A percentile compares a stretch with the other conserved stretches of the same genome.
Evolutionary conservation across 2,329 filamentous ascomycete species (phyloP).

Genomic region (Penicillium capsulatum): DNA sequence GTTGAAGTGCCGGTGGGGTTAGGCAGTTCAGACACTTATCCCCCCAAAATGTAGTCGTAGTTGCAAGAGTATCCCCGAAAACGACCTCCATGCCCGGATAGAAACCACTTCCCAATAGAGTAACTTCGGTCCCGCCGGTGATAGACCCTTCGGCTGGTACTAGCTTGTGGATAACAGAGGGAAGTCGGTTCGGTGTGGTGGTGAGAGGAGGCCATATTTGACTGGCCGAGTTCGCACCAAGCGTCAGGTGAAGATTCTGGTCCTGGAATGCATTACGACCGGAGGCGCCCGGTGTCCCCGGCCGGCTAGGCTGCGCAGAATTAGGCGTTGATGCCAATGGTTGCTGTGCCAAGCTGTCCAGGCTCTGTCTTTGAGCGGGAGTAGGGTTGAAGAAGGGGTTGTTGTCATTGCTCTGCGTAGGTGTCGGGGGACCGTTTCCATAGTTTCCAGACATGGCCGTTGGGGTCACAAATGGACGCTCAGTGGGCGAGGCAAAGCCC

Average conservation of each 20-base stretch:
- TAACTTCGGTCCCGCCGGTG: conserved; percentile 81
- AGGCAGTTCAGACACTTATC: conserved; percentile 75
- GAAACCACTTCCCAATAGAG: conserved; percentile 75
- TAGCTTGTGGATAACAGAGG: conserved; percentile 72
- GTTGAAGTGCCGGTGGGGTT: conserved; percentile 64
- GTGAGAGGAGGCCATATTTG: conserved; percentile 52
- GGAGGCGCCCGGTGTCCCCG: conserved; percentile 61
- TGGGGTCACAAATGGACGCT: conserved; percentile 47
- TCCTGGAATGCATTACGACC: conserved; percentile 44
- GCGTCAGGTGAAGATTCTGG: conserved; percentile 24
- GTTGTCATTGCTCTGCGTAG: conserved; percentile 58
- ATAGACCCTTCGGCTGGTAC: conserved; percentile 79
- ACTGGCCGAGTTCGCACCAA: conserved; percentile 46
- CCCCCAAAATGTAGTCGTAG: conserved; percentile 76
- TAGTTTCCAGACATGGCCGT: conserved; percentile 47
- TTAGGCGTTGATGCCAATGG: conserved; percentile 67
- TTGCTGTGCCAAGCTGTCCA: conserved; percentile 62
- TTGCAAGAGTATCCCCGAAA: conserved; percentile 68
- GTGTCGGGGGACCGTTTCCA: conserved; percentile 60
- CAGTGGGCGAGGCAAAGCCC: conserved; percentile 37
- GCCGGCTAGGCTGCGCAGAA: conserved; percentile 70
- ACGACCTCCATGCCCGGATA: conserved; percentile 75
- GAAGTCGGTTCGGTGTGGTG: conserved; percentile 49
- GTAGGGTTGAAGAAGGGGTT: conserved; percentile 55
- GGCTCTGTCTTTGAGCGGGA: conserved; percentile 55